Conservation (phyloP, 345 rosid genomes). For the Ceriops zippeliana region DNA sequence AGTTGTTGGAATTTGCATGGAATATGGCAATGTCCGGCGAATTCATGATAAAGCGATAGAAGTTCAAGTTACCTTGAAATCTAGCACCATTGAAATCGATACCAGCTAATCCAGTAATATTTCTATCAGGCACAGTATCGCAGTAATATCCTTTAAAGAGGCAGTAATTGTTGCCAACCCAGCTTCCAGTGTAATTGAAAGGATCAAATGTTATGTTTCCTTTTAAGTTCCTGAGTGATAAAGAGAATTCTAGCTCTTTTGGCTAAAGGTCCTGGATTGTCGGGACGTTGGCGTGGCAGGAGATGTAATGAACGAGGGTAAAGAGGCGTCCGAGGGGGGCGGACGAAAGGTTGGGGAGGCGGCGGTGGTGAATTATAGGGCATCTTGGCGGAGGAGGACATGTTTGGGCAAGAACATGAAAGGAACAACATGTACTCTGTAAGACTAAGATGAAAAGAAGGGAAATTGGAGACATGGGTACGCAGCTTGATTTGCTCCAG, state of each 20-base stretch:
- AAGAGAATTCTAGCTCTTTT: constrained; percentile 13
- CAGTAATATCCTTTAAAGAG: constrained; percentile 32
- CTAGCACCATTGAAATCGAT: constrained; percentile 35
- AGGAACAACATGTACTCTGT: neutral
- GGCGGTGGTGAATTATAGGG: constrained; percentile 15
- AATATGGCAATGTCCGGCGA: constrained; percentile 36
- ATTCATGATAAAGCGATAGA: constrained; percentile 25
- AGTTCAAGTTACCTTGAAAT: constrained; percentile 21
- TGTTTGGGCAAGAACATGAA: neutral
- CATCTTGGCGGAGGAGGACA: constrained; percentile 16
- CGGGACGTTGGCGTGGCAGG: constrained; percentile 6
- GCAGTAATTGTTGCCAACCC: constrained; percentile 35
- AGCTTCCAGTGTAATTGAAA: constrained; percentile 1
- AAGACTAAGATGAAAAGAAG: constrained; percentile 1
- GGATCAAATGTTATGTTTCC: constrained; percentile 30
- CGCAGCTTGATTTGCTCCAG: neutral
- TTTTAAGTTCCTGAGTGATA: constrained; percentile 24
- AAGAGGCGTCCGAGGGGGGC: constrained; percentile 13
- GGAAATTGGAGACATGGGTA: neutral
- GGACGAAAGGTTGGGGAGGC: constrained; percentile 9
- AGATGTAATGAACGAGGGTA: constrained; percentile 9
- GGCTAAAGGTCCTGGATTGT: constrained; percentile 20
- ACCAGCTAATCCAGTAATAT: constrained; percentile 21
- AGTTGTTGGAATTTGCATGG: constrained; percentile 42
- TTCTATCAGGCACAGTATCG: constrained; percentile 25